Evolutionary conservation across 2,329 filamentous ascomycete species (phyloP).

Genomic region (Colletotrichum noveboracense): DNA sequence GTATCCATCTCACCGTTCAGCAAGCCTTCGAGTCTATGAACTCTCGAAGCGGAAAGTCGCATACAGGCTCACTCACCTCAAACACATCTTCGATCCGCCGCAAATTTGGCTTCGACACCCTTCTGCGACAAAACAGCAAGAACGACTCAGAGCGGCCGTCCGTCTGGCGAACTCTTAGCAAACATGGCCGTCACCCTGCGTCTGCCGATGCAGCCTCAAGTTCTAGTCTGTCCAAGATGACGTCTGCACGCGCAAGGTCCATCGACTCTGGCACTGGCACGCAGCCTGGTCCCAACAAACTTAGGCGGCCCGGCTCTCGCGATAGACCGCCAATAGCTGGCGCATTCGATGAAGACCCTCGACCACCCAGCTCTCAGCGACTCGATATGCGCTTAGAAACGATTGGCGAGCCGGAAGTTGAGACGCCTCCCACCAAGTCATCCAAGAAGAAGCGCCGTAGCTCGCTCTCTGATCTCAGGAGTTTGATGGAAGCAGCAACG

Average conservation of each 20-base stretch:
- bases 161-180: conserved; percentile 88
- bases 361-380: conserved; percentile 63
- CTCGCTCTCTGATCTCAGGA: conserved; percentile 85
- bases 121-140: conserved; percentile 82
- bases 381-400: conserved; percentile 62
- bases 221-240: conserved; percentile 70
- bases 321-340: conserved; percentile 67
- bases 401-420: conserved; percentile 61
- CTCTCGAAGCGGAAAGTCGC: conserved; percentile 64
- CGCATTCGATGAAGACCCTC: conserved; percentile 63
- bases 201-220: conserved; percentile 64
- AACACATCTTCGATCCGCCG: conserved; percentile 86
- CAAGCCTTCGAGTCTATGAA: conserved; percentile 64
- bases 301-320: conserved; percentile 58
- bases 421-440: conserved; percentile 36
- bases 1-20: conserved; percentile 28
- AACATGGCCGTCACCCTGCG: conserved; percentile 68
- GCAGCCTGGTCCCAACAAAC: conserved; percentile 51
- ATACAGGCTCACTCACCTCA: conserved; percentile 79
- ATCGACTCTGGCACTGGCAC: conserved; percentile 73
- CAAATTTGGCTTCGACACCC: conserved; percentile 80
- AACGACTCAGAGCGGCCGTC: conserved; percentile 73
- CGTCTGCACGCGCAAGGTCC: conserved; percentile 72
- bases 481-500: conserved; percentile 66
- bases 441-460: conserved; percentile 84